Evolutionary conservation across 768 basidiomycete genomes (phyloP).

Genomic region (Auriscalpium microsporum): DNA sequence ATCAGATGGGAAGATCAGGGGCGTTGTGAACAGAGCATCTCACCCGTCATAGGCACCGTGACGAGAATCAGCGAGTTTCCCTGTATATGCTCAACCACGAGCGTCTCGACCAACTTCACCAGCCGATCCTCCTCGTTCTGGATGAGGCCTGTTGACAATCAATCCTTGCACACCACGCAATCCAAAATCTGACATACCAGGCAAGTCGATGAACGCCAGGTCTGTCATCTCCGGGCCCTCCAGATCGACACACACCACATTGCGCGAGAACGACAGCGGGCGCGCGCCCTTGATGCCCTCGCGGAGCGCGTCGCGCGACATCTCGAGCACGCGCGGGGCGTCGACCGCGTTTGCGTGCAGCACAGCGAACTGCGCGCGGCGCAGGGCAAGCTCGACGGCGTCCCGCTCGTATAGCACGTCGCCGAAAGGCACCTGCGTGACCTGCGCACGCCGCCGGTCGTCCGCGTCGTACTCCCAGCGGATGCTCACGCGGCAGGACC

Average conservation of each 20-base stretch:
- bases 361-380: constrained; percentile 53
- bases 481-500: constrained; percentile 31
- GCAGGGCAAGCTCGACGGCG: constrained; percentile 44
- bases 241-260: constrained; percentile 21
- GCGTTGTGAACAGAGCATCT: background rate
- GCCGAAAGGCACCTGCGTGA: constrained; percentile 32
- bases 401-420: constrained; percentile 29
- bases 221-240: constrained; percentile 19
- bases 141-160: constrained; percentile 28
- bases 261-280: constrained; percentile 17
- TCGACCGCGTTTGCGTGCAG: constrained; percentile 33
- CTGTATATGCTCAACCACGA: constrained; percentile 35
- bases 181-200: constrained; percentile 10
- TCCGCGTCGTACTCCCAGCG: constrained; percentile 31
- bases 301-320: background rate
- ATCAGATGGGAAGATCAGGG: background rate
- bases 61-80: constrained; percentile 47
- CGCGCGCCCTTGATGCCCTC: background rate
- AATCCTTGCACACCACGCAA: background rate
- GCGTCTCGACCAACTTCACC: constrained; percentile 38
- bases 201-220: constrained; percentile 22
- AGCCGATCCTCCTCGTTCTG: constrained; percentile 37
- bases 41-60: constrained; percentile 46
- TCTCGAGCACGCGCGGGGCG: constrained; percentile 15
- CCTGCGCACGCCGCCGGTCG: constrained; percentile 15